phyloP scores from a whole-genome alignment of 805 yeast species.

The Isabelozyma pseudorhagii region DNA sequence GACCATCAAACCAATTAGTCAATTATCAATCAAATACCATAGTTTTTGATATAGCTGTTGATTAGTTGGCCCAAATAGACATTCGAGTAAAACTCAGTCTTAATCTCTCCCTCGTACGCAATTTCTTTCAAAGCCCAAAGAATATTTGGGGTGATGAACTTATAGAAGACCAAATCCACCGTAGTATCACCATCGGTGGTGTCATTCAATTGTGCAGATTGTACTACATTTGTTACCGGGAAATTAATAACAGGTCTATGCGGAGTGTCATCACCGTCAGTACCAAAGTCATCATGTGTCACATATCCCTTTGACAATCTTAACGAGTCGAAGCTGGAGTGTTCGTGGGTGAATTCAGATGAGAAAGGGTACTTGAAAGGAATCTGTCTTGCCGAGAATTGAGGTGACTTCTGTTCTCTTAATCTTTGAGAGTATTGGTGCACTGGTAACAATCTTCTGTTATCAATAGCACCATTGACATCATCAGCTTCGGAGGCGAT shows the following conservation, averaged over 20 bases:
- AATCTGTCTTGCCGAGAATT: neutral
- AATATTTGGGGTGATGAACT: conserved; percentile 54
- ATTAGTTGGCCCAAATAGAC: conserved; percentile 32
- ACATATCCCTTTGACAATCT: conserved; percentile 64
- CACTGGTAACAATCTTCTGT: conserved; percentile 16
- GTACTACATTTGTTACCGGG: conserved; percentile 78
- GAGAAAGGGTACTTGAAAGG: neutral
- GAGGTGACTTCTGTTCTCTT: neutral
- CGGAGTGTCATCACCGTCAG: conserved; percentile 80
- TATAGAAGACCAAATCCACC: conserved; percentile 76
- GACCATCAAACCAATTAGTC: too few relatives aligned
- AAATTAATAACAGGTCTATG: conserved; percentile 59
- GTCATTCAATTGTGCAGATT: conserved; percentile 36
- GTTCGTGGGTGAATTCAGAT: neutral
- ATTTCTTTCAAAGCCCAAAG: conserved; percentile 28
- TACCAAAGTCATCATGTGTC: conserved; percentile 81
- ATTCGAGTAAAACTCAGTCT: conserved; percentile 23
- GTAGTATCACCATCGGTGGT: conserved; percentile 17
- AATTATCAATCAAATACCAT: conserved; percentile 7
- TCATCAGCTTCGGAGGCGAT: conserved; percentile 19
- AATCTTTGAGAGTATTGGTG: conserved; percentile 13
- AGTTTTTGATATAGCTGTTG: conserved; percentile 22
- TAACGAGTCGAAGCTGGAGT: neutral
- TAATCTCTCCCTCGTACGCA: conserved; percentile 15
- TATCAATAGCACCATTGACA: conserved; percentile 6